These are phyloP conservation scores for Cryptococcus hybrid DNA, from an alignment of 1,284 basidiomycete genomes.

Conservation along the genomic window DNA sequence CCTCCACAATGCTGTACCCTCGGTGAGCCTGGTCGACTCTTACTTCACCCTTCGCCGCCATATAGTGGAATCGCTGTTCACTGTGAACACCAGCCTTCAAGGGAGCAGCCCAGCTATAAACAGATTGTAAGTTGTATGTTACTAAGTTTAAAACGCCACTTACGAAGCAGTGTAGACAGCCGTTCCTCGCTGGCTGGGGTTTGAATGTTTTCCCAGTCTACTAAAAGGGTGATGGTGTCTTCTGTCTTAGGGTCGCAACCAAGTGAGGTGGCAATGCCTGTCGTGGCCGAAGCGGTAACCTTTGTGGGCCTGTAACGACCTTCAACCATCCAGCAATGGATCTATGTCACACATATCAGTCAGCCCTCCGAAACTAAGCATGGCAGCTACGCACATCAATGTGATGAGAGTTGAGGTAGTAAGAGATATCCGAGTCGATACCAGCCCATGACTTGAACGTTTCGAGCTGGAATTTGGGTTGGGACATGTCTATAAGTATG, in stretches of 20 bases:
- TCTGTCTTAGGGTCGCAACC: slow-evolving; percentile 67
- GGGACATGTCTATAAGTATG: slow-evolving; percentile 66
- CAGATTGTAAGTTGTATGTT: neutral
- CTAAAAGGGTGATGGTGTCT: slow-evolving; percentile 90
- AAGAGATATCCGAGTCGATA: slow-evolving; percentile 81
- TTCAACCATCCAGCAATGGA: slow-evolving; percentile 88
- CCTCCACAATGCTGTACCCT: slow-evolving; percentile 84
- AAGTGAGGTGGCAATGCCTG: slow-evolving; percentile 81
- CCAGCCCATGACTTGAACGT: slow-evolving; percentile 94
- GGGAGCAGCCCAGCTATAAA: slow-evolving; percentile 53
- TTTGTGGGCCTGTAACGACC: slow-evolving; percentile 67
- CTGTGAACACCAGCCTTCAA: slow-evolving; percentile 62
- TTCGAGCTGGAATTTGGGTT: slow-evolving; percentile 89
- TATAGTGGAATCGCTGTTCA: slow-evolving; percentile 91
- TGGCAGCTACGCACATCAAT: slow-evolving; percentile 53
- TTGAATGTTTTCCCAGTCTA: slow-evolving; percentile 80
- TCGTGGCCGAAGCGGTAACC: slow-evolving; percentile 82
- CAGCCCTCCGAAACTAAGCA: neutral
- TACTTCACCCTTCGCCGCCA: slow-evolving; percentile 90
- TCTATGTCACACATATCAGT: slow-evolving; percentile 38
- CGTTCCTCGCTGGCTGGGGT: slow-evolving; percentile 61
- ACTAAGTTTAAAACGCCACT: neutral
- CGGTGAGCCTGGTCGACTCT: slow-evolving; percentile 88
- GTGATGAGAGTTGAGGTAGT: slow-evolving; percentile 92
- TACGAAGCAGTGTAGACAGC: slow-evolving; percentile 78